Conservation (phyloP, 352 stramenopile species). For the Aphanomyces stellatus region DNA sequence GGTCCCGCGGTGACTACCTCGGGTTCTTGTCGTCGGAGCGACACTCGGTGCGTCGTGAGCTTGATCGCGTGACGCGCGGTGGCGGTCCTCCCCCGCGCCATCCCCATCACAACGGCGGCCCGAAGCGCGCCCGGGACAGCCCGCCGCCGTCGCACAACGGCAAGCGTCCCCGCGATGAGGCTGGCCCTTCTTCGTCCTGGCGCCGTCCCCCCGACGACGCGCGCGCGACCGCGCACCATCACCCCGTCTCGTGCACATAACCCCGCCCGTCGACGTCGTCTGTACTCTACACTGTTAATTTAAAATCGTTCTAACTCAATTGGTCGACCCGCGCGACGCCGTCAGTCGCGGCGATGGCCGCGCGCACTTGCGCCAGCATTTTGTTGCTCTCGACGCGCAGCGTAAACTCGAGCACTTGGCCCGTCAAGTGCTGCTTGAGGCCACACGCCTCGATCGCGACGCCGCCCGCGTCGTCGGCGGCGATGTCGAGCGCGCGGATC, state of each 20-base stretch:
- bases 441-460: slow-evolving; percentile 80
- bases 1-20: background rate
- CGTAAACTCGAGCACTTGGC: slow-evolving; percentile 71
- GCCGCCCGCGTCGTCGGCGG: too few relatives aligned
- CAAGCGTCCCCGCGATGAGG: too few relatives aligned
- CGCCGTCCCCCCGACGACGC: too few relatives aligned
- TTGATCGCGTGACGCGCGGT: background rate
- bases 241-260: background rate
- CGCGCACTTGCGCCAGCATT: background rate
- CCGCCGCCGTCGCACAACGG: too few relatives aligned
- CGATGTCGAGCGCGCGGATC: slow-evolving; percentile 45
- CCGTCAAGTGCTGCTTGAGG: slow-evolving; percentile 58
- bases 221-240: too few relatives aligned
- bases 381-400: slow-evolving; percentile 29
- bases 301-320: slow-evolving; percentile 11
- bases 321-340: slow-evolving; percentile 1
- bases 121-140: background rate
- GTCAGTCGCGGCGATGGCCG: background rate
- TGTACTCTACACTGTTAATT: background rate
- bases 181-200: too few relatives aligned
- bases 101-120: background rate
- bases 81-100: background rate
- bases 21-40: background rate
- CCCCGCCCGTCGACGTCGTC: background rate
- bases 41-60: background rate